Conservation (phyloP, 306 rosid species). For the Cajanus cajan region DNA sequence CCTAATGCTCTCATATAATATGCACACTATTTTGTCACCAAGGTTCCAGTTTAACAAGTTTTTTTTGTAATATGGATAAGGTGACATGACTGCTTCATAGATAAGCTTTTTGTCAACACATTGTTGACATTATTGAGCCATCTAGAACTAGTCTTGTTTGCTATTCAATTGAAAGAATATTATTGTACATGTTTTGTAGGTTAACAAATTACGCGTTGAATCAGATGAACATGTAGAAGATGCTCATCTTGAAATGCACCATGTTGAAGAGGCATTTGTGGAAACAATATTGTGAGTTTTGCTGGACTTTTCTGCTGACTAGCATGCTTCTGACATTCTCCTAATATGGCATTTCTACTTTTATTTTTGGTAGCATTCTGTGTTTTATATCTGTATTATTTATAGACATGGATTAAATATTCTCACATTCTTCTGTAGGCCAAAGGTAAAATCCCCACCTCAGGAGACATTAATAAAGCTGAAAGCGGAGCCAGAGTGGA, state of each 20-base stretch:
- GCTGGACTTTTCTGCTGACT: background rate
- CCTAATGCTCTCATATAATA: background rate
- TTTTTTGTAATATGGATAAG: background rate
- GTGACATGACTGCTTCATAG: background rate
- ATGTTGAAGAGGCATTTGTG: constrained; percentile 92
- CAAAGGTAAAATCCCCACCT: constrained; percentile 87
- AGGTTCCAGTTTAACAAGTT: background rate
- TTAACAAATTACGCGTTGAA: constrained; percentile 71
- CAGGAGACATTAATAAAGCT: constrained; percentile 78
- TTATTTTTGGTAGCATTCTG: background rate
- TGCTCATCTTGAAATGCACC: constrained; percentile 61
- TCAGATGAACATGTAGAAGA: constrained; percentile 62
- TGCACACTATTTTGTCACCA: background rate
- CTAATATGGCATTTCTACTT: constrained; percentile 9
- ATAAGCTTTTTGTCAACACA: background rate
- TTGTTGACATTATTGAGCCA: constrained; percentile 21
- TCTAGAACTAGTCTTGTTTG: constrained; percentile 18
- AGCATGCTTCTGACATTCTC: constrained; percentile 21
- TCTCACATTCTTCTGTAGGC: constrained; percentile 52
- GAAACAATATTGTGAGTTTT: constrained; percentile 84
- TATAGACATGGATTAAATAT: constrained; percentile 26
- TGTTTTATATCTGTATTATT: background rate
- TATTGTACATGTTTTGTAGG: constrained; percentile 45
- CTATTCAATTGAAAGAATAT: constrained; percentile 19
- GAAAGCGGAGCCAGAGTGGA: constrained; percentile 73